Evolutionary conservation across 305 asterid genomes (phyloP), one percentile per base, ranked within the genome.

Genomic region (Fraxinus greggii): DNA sequence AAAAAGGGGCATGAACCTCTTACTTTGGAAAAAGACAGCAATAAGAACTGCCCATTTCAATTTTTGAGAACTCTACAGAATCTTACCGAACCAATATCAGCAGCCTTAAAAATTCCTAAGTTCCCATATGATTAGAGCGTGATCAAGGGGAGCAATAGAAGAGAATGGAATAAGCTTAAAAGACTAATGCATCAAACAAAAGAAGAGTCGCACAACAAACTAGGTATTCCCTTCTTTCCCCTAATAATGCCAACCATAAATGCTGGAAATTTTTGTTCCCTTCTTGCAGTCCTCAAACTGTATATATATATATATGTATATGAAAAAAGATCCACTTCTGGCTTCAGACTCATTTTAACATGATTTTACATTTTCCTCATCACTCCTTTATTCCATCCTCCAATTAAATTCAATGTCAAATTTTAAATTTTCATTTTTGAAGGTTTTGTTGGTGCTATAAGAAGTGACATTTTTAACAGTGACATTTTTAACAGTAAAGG

Each of bases 281-380:
- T 59, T 59, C 29, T 59, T 21, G 15, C 10, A 7, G 15, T 59
- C 29, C 70, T 61, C 70, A 61, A 21, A n/a, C 35, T 9, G 19
- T 67, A 82, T 78, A 73, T 6, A 51, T 65, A 72, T n/a, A 19
- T 12, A 69, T 78, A 73, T 6, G 17, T 65, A 72, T n/a, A 19
- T 12, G 51, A 36, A 78, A 51, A 51, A 77, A 56, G 76, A 56
- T 70, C 38, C 59, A 12, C 17, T 35, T n/a, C 33, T 19, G 26
- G 19, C 31, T 70, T 82, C 75, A 59, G 33, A 48, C 21, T 72
- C 78, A 24, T 51, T 51, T 7, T 7, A 21, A 59, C 69, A 59
- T 21, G 69, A 59, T 59, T 19, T 59, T 21, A 12, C 69, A 19
- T 59, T 59, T n/a, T 59, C 69, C 69, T 5, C 28, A 21, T 59